phyloP scores from a whole-genome alignment of 495 filamentous ascomycete genomes.

The Lentithecium fluviatile region DNA sequence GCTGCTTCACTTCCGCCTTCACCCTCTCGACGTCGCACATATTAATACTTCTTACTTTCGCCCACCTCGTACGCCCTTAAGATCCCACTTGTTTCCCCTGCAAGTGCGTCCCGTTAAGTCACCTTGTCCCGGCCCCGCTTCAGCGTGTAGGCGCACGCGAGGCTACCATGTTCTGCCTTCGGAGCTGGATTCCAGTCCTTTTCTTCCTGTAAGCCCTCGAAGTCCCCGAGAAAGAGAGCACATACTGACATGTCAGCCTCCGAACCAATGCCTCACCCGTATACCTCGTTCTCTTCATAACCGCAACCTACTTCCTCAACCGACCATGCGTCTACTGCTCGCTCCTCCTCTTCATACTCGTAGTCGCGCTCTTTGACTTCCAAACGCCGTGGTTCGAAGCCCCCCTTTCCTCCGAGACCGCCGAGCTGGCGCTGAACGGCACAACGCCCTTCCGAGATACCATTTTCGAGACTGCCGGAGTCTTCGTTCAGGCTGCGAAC shows the following conservation, averaged over 20 bases:
- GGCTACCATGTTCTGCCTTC: constrained; percentile 43
- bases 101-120: background rate
- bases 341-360: constrained; percentile 45
- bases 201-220: constrained; percentile 42
- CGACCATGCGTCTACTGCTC: constrained; percentile 49
- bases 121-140: background rate
- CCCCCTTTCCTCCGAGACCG: constrained; percentile 17
- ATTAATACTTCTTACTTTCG: too few species aligned
- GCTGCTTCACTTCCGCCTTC: too few species aligned
- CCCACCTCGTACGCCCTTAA: background rate
- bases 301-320: constrained; percentile 44
- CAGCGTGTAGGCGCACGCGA: constrained; percentile 6
- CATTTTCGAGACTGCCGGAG: constrained; percentile 33
- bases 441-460: constrained; percentile 22
- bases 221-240: constrained; percentile 4
- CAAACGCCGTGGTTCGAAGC: constrained; percentile 45
- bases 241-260: constrained; percentile 10
- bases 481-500: constrained; percentile 39
- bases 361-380: constrained; percentile 48
- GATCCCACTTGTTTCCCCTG: background rate
- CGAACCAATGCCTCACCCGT: constrained; percentile 44
- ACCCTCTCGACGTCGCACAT: too few species aligned
- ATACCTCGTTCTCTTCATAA: constrained; percentile 47
- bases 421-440: constrained; percentile 3
- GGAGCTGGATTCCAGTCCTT: constrained; percentile 44